Percentiles rank a stretch among this genome's conserved stretches.
phyloP scores from a whole-genome alignment of 805 yeast genomes.

The Lipomyces spencermartinsiae region DNA sequence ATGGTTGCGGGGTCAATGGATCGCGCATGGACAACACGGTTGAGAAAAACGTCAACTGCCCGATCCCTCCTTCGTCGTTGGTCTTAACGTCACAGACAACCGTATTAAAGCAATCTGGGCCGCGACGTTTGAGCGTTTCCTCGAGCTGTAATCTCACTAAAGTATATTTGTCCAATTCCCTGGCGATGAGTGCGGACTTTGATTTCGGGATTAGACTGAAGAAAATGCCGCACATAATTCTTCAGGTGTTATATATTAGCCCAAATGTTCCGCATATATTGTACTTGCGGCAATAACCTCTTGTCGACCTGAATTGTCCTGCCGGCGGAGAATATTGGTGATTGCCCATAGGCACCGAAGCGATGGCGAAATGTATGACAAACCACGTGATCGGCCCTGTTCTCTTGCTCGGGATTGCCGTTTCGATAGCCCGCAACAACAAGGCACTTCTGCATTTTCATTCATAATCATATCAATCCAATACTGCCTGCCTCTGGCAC shows the following conservation, averaged over 20 bases:
- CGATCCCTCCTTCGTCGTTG: neutral
- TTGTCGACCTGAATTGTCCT: neutral
- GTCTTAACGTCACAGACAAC: neutral
- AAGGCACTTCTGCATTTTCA: neutral
- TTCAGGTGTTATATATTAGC: neutral
- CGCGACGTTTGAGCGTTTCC: constrained; percentile 38
- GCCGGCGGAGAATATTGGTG: neutral
- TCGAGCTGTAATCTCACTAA: constrained; percentile 8
- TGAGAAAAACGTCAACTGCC: constrained; percentile 51
- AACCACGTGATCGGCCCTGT: neutral
- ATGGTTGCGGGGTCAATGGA: constrained; percentile 82
- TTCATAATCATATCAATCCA: neutral
- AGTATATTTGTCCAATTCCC: neutral
- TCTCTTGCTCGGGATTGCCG: neutral
- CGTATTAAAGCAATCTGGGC: constrained; percentile 42
- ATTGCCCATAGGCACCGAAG: no score
- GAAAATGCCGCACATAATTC: constrained; percentile 47
- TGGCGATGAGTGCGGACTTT: neutral
- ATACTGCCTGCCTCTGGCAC: neutral
- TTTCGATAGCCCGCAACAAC: neutral
- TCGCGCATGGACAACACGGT: constrained; percentile 80
- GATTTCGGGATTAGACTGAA: constrained; percentile 29
- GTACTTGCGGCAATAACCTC: neutral
- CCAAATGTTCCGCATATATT: neutral
- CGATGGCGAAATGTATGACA: neutral